A percentile compares a stretch with the other conserved stretches of the same genome.
Evolutionary conservation across 2,329 filamentous ascomycete genomes (phyloP).

Genomic region (Bipolaris zeicola): DNA sequence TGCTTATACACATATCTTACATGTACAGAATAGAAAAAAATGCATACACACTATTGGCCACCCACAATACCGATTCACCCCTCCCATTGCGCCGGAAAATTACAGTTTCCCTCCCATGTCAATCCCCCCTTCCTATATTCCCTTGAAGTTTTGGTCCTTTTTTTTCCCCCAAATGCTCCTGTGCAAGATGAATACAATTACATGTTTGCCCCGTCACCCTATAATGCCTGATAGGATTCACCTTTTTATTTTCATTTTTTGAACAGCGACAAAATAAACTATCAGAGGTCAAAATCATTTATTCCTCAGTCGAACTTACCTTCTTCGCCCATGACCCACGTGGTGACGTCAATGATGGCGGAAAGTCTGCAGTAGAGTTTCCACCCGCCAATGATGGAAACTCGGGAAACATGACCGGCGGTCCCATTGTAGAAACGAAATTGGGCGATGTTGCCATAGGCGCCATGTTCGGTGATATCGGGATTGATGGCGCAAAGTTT

Average conservation of each 20-base stretch:
- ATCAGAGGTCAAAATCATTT: not conserved
- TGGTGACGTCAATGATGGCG: not conserved
- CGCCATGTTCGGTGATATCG: slow-evolving; percentile 1
- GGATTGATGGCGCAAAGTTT: slow-evolving; percentile 7
- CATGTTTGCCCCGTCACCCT: too few relatives aligned
- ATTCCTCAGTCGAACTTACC: not conserved
- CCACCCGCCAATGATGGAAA: slow-evolving; percentile 2
- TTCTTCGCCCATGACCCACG: not conserved
- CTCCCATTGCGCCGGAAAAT: too few relatives aligned
- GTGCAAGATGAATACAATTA: too few relatives aligned
- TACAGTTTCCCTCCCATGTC: too few relatives aligned
- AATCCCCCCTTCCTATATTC: too few relatives aligned
- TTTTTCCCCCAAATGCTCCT: too few relatives aligned
- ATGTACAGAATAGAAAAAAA: too few relatives aligned
- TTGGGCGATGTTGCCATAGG: slow-evolving; percentile 20
- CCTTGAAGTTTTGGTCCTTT: too few relatives aligned
- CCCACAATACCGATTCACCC: too few relatives aligned
- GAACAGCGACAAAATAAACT: not conserved
- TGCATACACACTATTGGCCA: too few relatives aligned
- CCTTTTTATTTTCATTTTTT: not conserved
- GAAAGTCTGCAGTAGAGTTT: slow-evolving; percentile 6
- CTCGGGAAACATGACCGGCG: not conserved
- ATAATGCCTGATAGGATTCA: too few relatives aligned
- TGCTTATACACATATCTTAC: too few relatives aligned
- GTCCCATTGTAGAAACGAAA: slow-evolving; percentile 5